Percentiles rank a stretch among this genome's conserved stretches.
Conservation (phyloP, 352 stramenopile genomes). For the Phytophthora pluvialis region DNA sequence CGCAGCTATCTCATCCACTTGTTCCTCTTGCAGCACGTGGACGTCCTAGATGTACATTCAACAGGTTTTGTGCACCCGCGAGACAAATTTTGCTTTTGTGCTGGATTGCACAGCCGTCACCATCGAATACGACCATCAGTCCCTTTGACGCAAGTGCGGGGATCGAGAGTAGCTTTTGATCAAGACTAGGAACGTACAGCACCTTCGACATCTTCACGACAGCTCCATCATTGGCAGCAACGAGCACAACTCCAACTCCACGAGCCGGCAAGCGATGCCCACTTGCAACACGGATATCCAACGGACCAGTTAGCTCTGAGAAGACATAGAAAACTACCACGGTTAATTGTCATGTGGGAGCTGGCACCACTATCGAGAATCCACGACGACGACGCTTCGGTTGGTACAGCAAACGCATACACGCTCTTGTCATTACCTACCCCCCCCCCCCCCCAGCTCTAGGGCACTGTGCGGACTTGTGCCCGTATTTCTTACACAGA, state of each 20-base stretch:
- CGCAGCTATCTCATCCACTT: constrained; percentile 7
- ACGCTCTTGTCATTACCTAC: too few relatives aligned
- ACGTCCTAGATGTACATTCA: constrained; percentile 14
- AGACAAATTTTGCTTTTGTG: constrained; percentile 6
- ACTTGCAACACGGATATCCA: too few relatives aligned
- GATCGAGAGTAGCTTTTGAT: constrained; percentile 26
- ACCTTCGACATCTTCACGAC: constrained; percentile 18
- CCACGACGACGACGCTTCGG: too few relatives aligned
- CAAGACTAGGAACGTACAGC: constrained; percentile 4
- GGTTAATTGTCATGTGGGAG: too few relatives aligned
- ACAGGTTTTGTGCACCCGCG: neutral
- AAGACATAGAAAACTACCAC: too few relatives aligned
- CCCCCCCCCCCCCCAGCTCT: too few relatives aligned
- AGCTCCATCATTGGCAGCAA: constrained; percentile 2
- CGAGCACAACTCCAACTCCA: constrained; percentile 17
- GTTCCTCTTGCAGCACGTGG: neutral
- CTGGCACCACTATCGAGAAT: too few relatives aligned
- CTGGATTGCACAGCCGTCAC: constrained; percentile 12
- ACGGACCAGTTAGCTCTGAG: too few relatives aligned
- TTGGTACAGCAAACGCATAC: too few relatives aligned
- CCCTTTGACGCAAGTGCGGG: constrained; percentile 12
- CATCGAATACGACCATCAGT: constrained; percentile 7
- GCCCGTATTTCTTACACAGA: too few relatives aligned
- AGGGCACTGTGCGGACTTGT: too few relatives aligned
- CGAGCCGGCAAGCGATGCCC: neutral